A percentile compares a stretch with the other conserved stretches of the same genome.
These are phyloP conservation scores for Mortierella sp. DNA, from an alignment of 371 early-diverging fungal genomes.

Conservation along the genomic window DNA sequence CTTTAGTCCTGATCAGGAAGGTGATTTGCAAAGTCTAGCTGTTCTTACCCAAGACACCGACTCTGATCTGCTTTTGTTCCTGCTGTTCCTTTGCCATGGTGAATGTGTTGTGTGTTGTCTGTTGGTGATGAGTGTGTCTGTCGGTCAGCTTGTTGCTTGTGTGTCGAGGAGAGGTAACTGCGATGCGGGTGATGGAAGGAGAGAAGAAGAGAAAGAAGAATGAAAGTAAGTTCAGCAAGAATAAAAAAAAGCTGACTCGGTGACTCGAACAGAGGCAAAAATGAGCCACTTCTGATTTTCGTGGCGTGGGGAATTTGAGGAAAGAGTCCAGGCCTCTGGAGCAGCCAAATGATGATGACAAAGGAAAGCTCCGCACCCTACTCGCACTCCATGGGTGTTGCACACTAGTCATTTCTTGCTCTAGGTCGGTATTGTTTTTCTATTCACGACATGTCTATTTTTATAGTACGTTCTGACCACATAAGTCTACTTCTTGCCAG, in stretches of 20 bases:
- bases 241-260: neutral
- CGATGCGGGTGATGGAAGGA: neutral
- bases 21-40: conserved; percentile 4
- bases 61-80: conserved; percentile 47
- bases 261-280: conserved; percentile 12
- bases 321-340: neutral
- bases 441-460: neutral
- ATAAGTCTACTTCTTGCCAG: conserved; percentile 18
- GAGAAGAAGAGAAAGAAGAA: neutral
- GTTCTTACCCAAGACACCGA: conserved; percentile 53
- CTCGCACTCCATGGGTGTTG: neutral
- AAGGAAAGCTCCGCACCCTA: conserved; percentile 11
- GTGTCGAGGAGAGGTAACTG: neutral
- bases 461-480: neutral
- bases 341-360: neutral
- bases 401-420: neutral
- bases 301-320: conserved; percentile 11
- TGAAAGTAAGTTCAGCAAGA: neutral
- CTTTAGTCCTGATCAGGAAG: conserved; percentile 3
- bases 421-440: neutral
- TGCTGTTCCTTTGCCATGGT: conserved; percentile 35
- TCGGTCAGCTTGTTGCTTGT: neutral
- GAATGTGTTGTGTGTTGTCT: neutral
- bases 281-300: neutral
- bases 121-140: neutral